Conservation (phyloP, 1,284 basidiomycete species). For the Malassezia furfur region DNA sequence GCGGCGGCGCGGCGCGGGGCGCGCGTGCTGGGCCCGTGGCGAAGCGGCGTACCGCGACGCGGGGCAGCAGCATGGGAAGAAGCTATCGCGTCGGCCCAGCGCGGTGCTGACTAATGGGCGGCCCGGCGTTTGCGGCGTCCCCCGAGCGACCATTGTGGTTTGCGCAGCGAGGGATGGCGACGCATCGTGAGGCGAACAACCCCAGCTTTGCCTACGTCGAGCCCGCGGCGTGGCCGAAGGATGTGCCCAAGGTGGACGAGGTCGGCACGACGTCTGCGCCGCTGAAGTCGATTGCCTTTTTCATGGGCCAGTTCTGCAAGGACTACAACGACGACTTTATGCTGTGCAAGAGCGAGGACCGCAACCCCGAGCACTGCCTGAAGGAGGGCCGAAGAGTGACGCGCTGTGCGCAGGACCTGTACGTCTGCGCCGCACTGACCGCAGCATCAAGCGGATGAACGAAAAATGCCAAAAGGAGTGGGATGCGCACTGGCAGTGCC, state of each 20-base stretch:
- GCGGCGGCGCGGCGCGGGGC: not conserved
- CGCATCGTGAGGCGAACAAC: slow-evolving; percentile 45
- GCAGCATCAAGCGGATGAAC: slow-evolving; percentile 80
- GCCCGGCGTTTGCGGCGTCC: not conserved
- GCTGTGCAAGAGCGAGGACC: slow-evolving; percentile 90
- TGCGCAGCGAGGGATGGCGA: slow-evolving; percentile 32
- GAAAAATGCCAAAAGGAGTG: slow-evolving; percentile 83
- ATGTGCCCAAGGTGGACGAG: slow-evolving; percentile 70
- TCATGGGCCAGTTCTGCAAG: slow-evolving; percentile 90
- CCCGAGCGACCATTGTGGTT: not conserved
- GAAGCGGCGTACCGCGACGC: not conserved
- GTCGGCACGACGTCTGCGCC: slow-evolving; percentile 85
- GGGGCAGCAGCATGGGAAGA: not conserved
- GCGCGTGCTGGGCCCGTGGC: too few relatives aligned
- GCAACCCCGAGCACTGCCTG: slow-evolving; percentile 82
- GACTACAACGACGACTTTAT: slow-evolving; percentile 99
- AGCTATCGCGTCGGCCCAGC: not conserved
- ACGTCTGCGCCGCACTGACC: slow-evolving; percentile 46
- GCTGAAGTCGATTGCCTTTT: slow-evolving; percentile 91
- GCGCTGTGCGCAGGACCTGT: slow-evolving; percentile 88
- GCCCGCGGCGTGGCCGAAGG: slow-evolving; percentile 36
- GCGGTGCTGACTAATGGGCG: slow-evolving; percentile 11
- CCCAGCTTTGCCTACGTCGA: slow-evolving; percentile 45
- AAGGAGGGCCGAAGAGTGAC: slow-evolving; percentile 94
- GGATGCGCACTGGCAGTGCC: slow-evolving; percentile 85